Evolutionary conservation across 2,329 filamentous ascomycete species (phyloP), one percentile per base, ranked within the genome.

Genomic region (Pseudogymnoascus verrucosus): DNA sequence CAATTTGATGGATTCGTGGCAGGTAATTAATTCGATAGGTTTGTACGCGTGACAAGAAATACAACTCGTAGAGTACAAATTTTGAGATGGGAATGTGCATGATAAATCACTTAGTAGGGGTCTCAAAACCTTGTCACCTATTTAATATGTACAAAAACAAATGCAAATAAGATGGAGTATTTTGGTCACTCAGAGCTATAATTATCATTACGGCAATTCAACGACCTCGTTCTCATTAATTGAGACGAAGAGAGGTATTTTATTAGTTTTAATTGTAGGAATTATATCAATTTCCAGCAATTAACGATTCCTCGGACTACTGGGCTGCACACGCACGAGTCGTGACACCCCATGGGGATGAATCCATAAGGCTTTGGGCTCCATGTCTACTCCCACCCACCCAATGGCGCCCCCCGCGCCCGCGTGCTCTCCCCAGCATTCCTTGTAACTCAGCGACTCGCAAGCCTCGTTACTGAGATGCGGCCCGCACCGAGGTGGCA

Each of bases 11-110:
- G 51, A 36, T 57, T 57, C 51, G 51, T 57, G 51, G 28, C 51
- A 36, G n/a, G 51, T 14, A 34, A 57, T 57, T 57, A 10, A 34
- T 57, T 57, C 51, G 51, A 57, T 11, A n/a, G 51, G 51, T 14
- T 57, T 36, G 28, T 57, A 57, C 51, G 51, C n/a, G 51, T 57
- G 51, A 57, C 51, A 57, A 57, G 10, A 57, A 57, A 57, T 57
- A 57, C 16, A 19, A 34, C 51, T 57, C n/a, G 26, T 34, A 34
- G 16, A 57, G 47, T 54, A 28, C 44, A 54, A 54, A 57, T 57
- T 34, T 57, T 14, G 26, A 31, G 31, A 57, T 19, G 26, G 47
- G 10, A 57, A 16, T 57, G 28, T 34, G 28, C 47, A 57, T 34
- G 34, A 36, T 7, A 28, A 14, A 57, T 57, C 28, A 34, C 26